Percentiles rank a stretch among this genome's conserved stretches.
These are phyloP conservation scores for Lomentospora prolificans DNA, from an alignment of 2,329 filamentous ascomycete genomes.

Conservation along the genomic window DNA sequence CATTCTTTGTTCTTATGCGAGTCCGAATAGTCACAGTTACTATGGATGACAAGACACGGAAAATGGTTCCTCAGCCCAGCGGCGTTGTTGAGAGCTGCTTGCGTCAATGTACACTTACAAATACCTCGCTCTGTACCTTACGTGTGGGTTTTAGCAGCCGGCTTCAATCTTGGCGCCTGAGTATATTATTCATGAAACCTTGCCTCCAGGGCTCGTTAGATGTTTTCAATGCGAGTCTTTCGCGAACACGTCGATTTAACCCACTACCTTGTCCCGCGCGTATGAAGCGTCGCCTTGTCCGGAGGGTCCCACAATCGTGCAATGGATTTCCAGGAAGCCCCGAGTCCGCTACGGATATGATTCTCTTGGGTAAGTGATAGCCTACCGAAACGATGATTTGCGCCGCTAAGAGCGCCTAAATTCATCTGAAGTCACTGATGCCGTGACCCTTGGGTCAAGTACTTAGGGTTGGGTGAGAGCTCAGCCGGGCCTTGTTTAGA, in stretches of 20 bases:
- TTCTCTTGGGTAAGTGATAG: background rate
- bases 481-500: background rate
- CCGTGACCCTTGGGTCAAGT: background rate
- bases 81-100: no score
- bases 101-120: no score
- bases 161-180: no score
- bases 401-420: constrained; percentile 1
- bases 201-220: background rate
- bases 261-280: background rate
- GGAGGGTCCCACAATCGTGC: background rate
- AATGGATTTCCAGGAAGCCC: constrained; percentile 1
- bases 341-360: background rate
- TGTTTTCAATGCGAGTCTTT: background rate
- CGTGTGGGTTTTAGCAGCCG: no score
- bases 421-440: constrained; percentile 5
- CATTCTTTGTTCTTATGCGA: no score
- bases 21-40: no score
- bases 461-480: background rate
- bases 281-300: background rate
- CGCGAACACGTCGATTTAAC: background rate
- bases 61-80: no score
- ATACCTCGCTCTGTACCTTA: no score
- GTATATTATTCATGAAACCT: no score
- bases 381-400: constrained; percentile 5
- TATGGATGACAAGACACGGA: no score